Evolutionary conservation across 1,284 basidiomycete genomes (phyloP), one percentile per base, ranked within the genome.

Genomic region (Melampsora americana): DNA sequence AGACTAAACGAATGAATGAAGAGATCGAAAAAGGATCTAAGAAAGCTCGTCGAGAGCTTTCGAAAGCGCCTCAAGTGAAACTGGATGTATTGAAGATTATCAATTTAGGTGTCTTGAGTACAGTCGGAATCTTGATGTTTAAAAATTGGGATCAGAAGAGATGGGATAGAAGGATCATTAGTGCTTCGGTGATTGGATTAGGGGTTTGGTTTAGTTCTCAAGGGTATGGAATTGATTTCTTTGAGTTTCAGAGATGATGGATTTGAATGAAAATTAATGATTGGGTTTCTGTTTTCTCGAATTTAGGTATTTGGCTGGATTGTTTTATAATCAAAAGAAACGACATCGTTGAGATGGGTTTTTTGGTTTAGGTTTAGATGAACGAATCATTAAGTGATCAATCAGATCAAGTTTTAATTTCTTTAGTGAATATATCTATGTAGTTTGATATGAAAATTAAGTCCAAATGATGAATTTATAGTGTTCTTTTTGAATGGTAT

Each of bases 81-180:
- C 32, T 18, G 26, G 32, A 14, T 26, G 48, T 30, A 30, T 26
- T 50, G 42, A 23, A 11, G 18, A 32, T 64, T 42, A 18, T 73
- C 30, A 73, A 48, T 48, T 5, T 66, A 3, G 42, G 50, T n/a
- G 48, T 62, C 35, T 62, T 73, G 14, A 48, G 30, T 42, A 62
- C 18, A 6, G 35, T 62, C 14, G 70, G 60, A 26, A 32, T 66
- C 6, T 0, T 56, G 46, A 62, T 53, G 1, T 68, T 65, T 48
- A 68, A 62, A 72, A 86, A 92, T 83, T 92, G 91, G 90, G 81
- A 85, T 83, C 83, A 84, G 76, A 87, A 87, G 16, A 82, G 81
- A 4, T 93, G 91, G 91, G 90, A 93, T 82, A 85, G 87, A 78
- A 86, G 88, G 23, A 82, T 86, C 12, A 87, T 93, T 7, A 88